Base-by-base conservation (phyloP, 495 filamentous ascomycete species). In the Xylaria curta region DNA sequence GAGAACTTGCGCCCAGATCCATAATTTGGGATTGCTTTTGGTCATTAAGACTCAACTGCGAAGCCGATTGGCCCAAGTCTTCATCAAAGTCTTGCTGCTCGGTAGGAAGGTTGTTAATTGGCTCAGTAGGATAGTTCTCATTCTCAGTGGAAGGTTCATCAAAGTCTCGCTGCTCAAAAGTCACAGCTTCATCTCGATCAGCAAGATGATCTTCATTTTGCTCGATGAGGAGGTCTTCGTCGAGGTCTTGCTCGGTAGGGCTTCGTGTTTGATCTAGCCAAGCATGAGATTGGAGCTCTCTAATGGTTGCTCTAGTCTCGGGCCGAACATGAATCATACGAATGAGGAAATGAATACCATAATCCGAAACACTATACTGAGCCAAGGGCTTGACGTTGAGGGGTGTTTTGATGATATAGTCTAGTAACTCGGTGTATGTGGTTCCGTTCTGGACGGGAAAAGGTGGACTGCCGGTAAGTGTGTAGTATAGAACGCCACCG, bases 401-500 rank as follows among this genome's bases (percentile, higher is more conserved):
- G 0, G 88, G 84, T 24, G 82, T 87, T 24, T 88, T 91, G 91
- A 97, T 95, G 73, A 98, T 95, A 49, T 87, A 91, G 61, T 93
- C 85, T n/a, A 97, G 86, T 82, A 97, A 92, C 51, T 90, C 84
- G 6, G 83, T 84, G 75, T 87, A 84, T 51, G 79, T 82, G 26
- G 82, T 82, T 24, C 84, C 85, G 49, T 76, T 85, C 72, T 83
- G 87, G 26, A 92, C 94, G 4, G 89, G 89, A 77, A 91, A 98
- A 7, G 97, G 94, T 15, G 96, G 91, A 56, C 86, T 85, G 36
- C 89, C 88, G 17, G 88, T 93, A 24, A 98, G 83, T 26, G 94
- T 81, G 73, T 91, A 93, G 80, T 92, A 98, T 6, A 98, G 82
- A 0, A 99, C 96, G 44, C 93, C 95, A 42, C 92, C 97, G 53